A percentile compares a stretch with the other conserved stretches of the same genome.
Evolutionary conservation across 768 basidiomycete genomes (phyloP).

Genomic region (Boletus subcaerulescens): DNA sequence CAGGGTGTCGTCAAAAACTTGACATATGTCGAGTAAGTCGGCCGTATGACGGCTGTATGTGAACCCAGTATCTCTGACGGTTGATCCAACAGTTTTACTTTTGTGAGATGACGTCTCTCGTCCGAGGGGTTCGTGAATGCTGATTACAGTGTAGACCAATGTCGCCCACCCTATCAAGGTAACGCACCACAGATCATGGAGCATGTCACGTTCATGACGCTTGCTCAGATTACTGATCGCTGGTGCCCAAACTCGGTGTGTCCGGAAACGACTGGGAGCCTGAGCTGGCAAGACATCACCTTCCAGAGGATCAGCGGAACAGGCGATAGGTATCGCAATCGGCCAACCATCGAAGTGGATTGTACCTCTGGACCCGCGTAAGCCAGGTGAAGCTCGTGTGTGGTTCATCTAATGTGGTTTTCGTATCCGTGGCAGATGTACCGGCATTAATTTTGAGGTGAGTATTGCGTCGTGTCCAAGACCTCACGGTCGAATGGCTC

Average conservation of each 20-base stretch:
- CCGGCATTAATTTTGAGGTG: conserved; percentile 10
- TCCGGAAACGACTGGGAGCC: neutral
- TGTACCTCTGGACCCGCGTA: neutral
- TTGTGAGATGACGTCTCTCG: neutral
- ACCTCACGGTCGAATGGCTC: too few species aligned
- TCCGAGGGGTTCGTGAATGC: too few species aligned
- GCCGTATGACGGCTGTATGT: neutral
- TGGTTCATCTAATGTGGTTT: neutral
- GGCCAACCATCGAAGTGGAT: neutral
- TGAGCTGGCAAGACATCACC: conserved; percentile 7
- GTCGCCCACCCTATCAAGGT: conserved; percentile 11
- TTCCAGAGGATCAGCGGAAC: conserved; percentile 8
- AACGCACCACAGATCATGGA: neutral
- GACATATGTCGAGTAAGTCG: conserved; percentile 11
- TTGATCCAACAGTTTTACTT: conserved; percentile 1
- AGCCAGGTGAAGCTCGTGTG: neutral
- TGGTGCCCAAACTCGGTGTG: conserved; percentile 8
- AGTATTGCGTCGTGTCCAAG: neutral
- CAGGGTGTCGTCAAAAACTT: conserved; percentile 8
- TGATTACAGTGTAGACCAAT: neutral
- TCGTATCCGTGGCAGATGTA: neutral
- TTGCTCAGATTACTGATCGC: neutral
- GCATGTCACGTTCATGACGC: neutral
- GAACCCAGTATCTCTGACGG: neutral
- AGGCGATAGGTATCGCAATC: neutral